These are phyloP conservation scores for Pythium myriotylum DNA, from an alignment of 352 stramenopile genomes.

Conservation along the genomic window DNA sequence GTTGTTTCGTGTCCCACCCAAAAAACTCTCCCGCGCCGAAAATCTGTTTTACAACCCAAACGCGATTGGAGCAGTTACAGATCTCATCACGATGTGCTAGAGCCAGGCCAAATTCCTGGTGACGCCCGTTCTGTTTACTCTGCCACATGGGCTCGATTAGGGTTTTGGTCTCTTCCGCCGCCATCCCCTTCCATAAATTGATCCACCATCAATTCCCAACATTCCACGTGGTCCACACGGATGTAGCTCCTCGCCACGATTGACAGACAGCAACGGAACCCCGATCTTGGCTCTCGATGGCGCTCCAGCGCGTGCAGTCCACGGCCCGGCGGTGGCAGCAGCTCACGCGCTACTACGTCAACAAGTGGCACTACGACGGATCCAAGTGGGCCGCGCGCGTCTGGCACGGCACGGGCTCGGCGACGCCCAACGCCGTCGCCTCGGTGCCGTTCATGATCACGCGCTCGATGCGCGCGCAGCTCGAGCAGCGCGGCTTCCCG, in stretches of 20 bases:
- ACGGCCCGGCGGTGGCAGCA: constrained; percentile 62
- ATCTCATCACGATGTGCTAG: constrained; percentile 1
- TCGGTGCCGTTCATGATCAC: constrained; percentile 89
- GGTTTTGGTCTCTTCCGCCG: no score
- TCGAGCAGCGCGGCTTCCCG: constrained; percentile 58
- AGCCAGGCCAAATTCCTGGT: not conserved
- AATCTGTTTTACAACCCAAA: no score
- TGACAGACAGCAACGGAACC: not conserved
- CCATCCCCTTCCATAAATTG: no score
- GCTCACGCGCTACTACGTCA: constrained; percentile 74
- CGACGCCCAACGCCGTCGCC: constrained; percentile 45
- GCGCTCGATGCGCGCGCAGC: constrained; percentile 64
- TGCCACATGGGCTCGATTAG: not conserved
- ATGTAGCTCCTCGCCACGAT: not conserved
- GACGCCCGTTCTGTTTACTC: not conserved
- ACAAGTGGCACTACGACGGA: constrained; percentile 86
- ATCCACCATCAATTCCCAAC: not conserved
- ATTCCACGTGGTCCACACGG: not conserved
- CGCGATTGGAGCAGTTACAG: not conserved
- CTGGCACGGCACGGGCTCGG: constrained; percentile 63
- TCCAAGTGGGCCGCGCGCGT: constrained; percentile 73
- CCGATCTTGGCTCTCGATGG: constrained; percentile 16
- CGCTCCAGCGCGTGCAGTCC: constrained; percentile 44
- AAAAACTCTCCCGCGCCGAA: no score
- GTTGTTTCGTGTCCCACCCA: no score